Conservation (phyloP, 495 filamentous ascomycete genomes). For the Rusavskia elegans region DNA sequence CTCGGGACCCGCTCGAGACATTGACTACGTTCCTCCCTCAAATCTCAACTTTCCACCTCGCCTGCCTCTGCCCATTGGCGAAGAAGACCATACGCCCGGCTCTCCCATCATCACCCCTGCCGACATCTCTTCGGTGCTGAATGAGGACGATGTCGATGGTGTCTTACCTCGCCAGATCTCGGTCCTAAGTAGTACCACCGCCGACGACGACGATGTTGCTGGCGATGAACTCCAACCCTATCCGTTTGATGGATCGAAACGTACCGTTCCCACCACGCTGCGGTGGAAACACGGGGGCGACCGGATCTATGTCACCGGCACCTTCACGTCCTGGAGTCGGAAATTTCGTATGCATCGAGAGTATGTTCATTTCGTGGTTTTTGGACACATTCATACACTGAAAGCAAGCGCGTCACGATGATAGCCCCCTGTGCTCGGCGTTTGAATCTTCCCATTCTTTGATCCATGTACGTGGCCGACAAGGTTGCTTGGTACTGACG, state of each 20-base stretch:
- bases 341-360: conserved; percentile 73
- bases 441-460: no score
- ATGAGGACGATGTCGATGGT: conserved; percentile 27
- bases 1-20: conserved; percentile 30
- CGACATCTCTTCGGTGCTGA: conserved; percentile 23
- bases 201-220: conserved; percentile 63
- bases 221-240: conserved; percentile 50
- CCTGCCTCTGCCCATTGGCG: conserved; percentile 78
- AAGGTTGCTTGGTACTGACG: conserved; percentile 6
- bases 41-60: conserved; percentile 65
- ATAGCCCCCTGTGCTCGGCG: no score
- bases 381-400: no score
- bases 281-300: conserved; percentile 68
- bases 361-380: conserved; percentile 35
- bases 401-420: no score
- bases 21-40: conserved; percentile 32
- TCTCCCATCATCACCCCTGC: conserved; percentile 63
- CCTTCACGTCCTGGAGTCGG: conserved; percentile 88
- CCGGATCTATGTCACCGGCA: conserved; percentile 91
- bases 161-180: conserved; percentile 42
- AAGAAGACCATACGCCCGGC: conserved; percentile 70
- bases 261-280: conserved; percentile 62
- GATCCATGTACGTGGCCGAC: neutral
- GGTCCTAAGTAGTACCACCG: conserved; percentile 49
- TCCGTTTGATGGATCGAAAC: conserved; percentile 38